Base-by-base conservation (phyloP, 352 stramenopile genomes). In the Pythium chondricola region DNA sequence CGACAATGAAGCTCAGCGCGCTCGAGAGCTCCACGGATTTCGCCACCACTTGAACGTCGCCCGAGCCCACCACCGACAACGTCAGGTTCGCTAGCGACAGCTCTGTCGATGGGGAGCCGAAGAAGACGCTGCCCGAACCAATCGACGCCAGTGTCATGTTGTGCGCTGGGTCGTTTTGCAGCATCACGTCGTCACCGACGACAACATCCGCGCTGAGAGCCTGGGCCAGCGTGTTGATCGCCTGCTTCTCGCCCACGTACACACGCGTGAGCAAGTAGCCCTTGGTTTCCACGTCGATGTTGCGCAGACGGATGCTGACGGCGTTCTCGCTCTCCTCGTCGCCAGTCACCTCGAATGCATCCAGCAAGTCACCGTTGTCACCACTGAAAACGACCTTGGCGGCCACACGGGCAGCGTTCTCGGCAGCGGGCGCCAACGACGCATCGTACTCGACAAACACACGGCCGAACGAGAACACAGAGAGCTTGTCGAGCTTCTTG, bases 401-500 rank as follows among this genome's bases (percentile, higher is more conserved):
- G 2, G 51, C 27, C 2, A 63, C 48, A 8, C 16, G 10, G 2
- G 16, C 41, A 8, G 29, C 29, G 13, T 33, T 33, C 8, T 13
- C 29, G 29, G 8, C 29, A 13, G 29, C 29, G 13, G 29, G 29
- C 29, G 29, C 43, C 18, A 69, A 29, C 1, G 59, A 63, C 4
- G 17, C 24, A 45, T 67, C 61, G 44, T 58, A 54, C 45, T 67
- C 58, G 21, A 73, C 64, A 45, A 73, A 70, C 18, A 73, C 61
- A 36, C 58, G 63, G 35, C 60, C 64, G 1, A 50, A 35, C 8
- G 60, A 42, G 21, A 58, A 38, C 14, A 69, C 6, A 21, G 62
- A 36, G 2, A 73, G 49, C n/a, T 49, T 56, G 30, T 48, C 38
- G 10, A 69, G 25, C n/a, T 16, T 44, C 6, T 40, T 30, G 48